Conservation (phyloP, 257 asterid genomes). For the Solanum sitiens region DNA sequence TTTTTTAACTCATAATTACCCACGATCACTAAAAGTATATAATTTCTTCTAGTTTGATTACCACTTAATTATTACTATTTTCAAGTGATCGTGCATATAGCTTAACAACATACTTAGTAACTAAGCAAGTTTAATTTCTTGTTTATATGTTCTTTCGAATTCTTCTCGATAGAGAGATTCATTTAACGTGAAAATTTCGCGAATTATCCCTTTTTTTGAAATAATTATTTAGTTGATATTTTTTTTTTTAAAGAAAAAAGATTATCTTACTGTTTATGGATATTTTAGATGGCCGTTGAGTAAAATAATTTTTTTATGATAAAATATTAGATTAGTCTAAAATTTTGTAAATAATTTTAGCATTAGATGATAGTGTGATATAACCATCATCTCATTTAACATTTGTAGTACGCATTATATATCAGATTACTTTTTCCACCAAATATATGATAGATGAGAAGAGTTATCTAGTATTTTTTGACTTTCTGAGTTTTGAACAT, state of each 20-base stretch:
- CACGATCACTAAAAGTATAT: not conserved
- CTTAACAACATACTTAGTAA: not conserved
- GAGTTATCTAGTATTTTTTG: too few relatives aligned
- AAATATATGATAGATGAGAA: too few relatives aligned
- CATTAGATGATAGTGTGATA: not conserved
- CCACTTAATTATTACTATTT: not conserved
- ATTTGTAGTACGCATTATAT: too few relatives aligned
- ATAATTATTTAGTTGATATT: not conserved
- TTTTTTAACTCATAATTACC: not conserved
- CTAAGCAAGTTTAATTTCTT: not conserved
- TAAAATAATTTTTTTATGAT: not conserved
- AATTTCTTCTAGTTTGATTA: not conserved
- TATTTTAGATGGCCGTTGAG: not conserved
- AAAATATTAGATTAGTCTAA: not conserved
- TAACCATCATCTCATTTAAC: too few relatives aligned
- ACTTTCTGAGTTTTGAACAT: too few relatives aligned
- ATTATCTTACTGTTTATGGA: not conserved
- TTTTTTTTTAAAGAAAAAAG: accelerated
- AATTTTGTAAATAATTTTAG: not conserved
- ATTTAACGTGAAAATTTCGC: not conserved
- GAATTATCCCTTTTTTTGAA: not conserved
- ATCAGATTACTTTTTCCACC: too few relatives aligned
- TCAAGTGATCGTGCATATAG: not conserved
- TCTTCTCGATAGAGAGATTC: not conserved
- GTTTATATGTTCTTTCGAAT: not conserved